Evolutionary conservation across 352 stramenopile genomes (phyloP).

Genomic region (Globisporangium iwayamae): DNA sequence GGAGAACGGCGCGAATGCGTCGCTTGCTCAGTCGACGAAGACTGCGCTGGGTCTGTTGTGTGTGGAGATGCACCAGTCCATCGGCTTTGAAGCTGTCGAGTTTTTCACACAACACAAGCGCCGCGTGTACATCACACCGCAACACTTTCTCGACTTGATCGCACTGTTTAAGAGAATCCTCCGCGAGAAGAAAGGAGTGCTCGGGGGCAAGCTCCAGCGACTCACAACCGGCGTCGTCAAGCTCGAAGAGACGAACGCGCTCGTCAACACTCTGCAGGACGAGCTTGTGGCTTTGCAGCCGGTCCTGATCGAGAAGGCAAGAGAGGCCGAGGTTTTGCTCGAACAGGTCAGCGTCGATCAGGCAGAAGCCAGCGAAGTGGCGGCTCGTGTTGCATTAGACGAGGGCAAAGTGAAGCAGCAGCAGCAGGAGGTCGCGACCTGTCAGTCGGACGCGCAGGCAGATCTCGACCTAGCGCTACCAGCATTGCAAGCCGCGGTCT

Average conservation of each 20-base stretch:
- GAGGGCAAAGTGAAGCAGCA: constrained; percentile 65
- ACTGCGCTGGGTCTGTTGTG: constrained; percentile 38
- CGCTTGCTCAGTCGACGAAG: constrained; percentile 14
- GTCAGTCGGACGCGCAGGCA: constrained; percentile 67
- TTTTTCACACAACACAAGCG: constrained; percentile 39
- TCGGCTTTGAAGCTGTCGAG: constrained; percentile 14
- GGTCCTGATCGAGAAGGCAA: constrained; percentile 51
- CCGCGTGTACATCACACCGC: constrained; percentile 65
- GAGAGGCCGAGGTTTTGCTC: constrained; percentile 60
- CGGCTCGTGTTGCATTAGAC: constrained; percentile 48
- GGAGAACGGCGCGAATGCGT: neutral
- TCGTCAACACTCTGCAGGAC: constrained; percentile 57
- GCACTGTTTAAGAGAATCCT: constrained; percentile 82
- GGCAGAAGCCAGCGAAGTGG: constrained; percentile 41
- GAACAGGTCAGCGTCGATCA: constrained; percentile 63
- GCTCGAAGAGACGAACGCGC: constrained; percentile 64
- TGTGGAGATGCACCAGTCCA: constrained; percentile 51
- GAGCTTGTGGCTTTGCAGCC: constrained; percentile 87
- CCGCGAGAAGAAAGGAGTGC: constrained; percentile 33
- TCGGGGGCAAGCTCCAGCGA: constrained; percentile 49
- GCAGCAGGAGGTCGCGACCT: constrained; percentile 52
- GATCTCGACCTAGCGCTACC: constrained; percentile 74
- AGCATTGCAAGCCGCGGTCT: constrained; percentile 67
- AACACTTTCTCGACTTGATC: constrained; percentile 91
- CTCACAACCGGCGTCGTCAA: constrained; percentile 65